phyloP scores from a whole-genome alignment of 164 flowering plant species.

The Taxillus chinensis region DNA sequence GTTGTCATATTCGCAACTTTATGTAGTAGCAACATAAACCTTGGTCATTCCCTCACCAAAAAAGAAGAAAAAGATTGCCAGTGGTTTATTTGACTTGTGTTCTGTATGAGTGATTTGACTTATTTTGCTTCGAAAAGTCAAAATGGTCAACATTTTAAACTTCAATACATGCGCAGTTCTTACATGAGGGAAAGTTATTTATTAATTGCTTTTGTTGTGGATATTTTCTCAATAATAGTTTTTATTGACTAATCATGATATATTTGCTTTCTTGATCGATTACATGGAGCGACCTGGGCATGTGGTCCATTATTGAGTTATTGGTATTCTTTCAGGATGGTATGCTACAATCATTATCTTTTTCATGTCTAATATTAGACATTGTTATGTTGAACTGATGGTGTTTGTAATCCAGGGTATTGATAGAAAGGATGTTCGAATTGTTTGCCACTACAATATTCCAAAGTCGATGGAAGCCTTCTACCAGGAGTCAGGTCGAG shows the following conservation, averaged over 20 bases:
- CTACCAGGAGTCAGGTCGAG: conserved; percentile 99
- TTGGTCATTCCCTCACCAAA: too few species aligned
- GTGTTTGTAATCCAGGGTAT: conserved; percentile 46
- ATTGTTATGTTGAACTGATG: not conserved
- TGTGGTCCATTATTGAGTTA: conserved; percentile 16
- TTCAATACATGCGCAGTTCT: too few species aligned
- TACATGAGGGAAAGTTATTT: not conserved
- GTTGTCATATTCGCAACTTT: too few species aligned
- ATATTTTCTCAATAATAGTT: not conserved
- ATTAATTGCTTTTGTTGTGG: not conserved
- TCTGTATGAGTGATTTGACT: too few species aligned
- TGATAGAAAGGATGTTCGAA: conserved; percentile 79
- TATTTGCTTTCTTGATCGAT: conserved; percentile 3
- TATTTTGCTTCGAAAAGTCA: too few species aligned
- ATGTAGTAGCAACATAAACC: too few species aligned
- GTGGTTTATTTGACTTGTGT: too few species aligned
- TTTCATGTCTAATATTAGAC: not conserved
- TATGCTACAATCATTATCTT: conserved; percentile 16
- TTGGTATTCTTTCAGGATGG: conserved; percentile 59
- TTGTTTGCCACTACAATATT: conserved; percentile 85
- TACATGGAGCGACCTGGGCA: conserved; percentile 27
- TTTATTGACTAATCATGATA: conserved; percentile 13
- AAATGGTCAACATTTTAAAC: too few species aligned
- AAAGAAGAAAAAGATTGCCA: too few species aligned
- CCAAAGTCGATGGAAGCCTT: conserved; percentile 96